Evolutionary conservation across 805 yeast genomes (phyloP).

Genomic region (Starmerella etchellsii): DNA sequence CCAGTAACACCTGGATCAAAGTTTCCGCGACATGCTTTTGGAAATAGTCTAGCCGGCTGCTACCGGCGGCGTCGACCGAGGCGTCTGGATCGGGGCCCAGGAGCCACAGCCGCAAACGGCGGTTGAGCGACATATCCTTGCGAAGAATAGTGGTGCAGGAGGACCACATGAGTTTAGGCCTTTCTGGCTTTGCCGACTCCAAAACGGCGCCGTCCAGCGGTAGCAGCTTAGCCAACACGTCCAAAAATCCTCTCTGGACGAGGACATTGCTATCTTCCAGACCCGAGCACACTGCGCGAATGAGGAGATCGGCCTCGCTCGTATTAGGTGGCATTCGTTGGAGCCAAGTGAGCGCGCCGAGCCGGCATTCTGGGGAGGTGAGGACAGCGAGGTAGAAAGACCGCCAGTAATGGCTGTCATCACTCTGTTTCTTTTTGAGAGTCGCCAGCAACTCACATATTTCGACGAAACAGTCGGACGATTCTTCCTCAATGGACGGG

Average conservation of each 20-base stretch:
- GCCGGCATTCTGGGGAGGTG: constrained; percentile 62
- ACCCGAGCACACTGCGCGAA: constrained; percentile 62
- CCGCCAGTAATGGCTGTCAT: constrained; percentile 80
- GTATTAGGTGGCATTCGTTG: constrained; percentile 24
- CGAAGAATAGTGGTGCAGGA: constrained; percentile 51
- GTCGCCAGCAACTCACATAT: constrained; percentile 47
- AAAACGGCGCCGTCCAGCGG: constrained; percentile 47
- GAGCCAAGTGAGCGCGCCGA: constrained; percentile 76
- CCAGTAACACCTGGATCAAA: constrained; percentile 42
- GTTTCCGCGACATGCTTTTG: constrained; percentile 39
- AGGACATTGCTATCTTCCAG: constrained; percentile 53
- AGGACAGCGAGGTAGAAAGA: constrained; percentile 61
- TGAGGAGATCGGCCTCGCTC: constrained; percentile 71
- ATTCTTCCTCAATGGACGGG: constrained; percentile 87
- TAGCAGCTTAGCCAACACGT: constrained; percentile 54
- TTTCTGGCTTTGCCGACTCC: constrained; percentile 37
- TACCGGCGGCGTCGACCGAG: constrained; percentile 6
- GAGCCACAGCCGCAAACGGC: constrained; percentile 89
- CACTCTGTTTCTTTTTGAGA: constrained; percentile 42
- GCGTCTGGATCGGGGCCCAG: constrained; percentile 58
- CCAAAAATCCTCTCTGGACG: constrained; percentile 81
- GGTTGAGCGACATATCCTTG: constrained; percentile 85
- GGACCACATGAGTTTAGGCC: constrained; percentile 49
- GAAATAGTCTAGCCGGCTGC: constrained; percentile 45
- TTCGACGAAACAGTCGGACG: constrained; percentile 64